A percentile compares a stretch with the other conserved stretches of the same genome.
Conservation (phyloP, 108 stramenopile genomes). For the Nitzschia sp. region DNA sequence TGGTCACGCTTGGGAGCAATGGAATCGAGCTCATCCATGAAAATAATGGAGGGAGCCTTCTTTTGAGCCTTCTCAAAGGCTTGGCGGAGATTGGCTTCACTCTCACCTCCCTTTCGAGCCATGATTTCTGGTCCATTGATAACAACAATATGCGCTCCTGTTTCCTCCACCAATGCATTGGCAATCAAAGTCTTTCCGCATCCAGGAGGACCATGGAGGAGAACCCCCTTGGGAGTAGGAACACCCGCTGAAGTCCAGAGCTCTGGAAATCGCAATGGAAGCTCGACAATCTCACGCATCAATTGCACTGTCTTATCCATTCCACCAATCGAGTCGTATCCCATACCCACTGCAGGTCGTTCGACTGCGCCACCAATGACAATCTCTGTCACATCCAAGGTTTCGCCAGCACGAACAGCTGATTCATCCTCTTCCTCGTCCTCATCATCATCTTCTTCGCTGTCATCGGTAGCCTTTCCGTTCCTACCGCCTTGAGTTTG, state of each 20-base stretch:
- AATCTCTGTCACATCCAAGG: slow-evolving; percentile 50
- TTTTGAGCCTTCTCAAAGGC: slow-evolving; percentile 93
- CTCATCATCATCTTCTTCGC: slow-evolving; percentile 28
- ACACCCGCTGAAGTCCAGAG: slow-evolving; percentile 95
- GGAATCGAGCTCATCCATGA: slow-evolving; percentile 98
- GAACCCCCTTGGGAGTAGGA: slow-evolving; percentile 94
- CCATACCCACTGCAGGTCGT: slow-evolving; percentile 74
- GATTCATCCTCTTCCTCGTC: slow-evolving; percentile 37
- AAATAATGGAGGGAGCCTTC: slow-evolving; percentile 93
- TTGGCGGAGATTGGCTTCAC: slow-evolving; percentile 93
- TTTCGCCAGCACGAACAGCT: slow-evolving; percentile 53
- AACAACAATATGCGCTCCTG: slow-evolving; percentile 91
- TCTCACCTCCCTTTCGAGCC: slow-evolving; percentile 94
- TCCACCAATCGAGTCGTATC: slow-evolving; percentile 97
- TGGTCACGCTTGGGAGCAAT: slow-evolving; percentile 98
- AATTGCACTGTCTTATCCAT: slow-evolving; percentile 84
- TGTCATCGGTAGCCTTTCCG: slow-evolving; percentile 29
- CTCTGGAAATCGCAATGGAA: slow-evolving; percentile 93
- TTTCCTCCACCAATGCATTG: slow-evolving; percentile 94
- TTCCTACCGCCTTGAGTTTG: slow-evolving; percentile 44
- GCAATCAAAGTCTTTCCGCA: slow-evolving; percentile 98
- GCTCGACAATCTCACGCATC: slow-evolving; percentile 93
- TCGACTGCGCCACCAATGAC: slow-evolving; percentile 63
- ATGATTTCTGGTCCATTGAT: slow-evolving; percentile 99
- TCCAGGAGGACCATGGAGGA: slow-evolving; percentile 97